Percentiles rank a stretch among this genome's conserved stretches.
Conservation (phyloP, 805 yeast species). For the Wickerhamiella allomyrinae region DNA sequence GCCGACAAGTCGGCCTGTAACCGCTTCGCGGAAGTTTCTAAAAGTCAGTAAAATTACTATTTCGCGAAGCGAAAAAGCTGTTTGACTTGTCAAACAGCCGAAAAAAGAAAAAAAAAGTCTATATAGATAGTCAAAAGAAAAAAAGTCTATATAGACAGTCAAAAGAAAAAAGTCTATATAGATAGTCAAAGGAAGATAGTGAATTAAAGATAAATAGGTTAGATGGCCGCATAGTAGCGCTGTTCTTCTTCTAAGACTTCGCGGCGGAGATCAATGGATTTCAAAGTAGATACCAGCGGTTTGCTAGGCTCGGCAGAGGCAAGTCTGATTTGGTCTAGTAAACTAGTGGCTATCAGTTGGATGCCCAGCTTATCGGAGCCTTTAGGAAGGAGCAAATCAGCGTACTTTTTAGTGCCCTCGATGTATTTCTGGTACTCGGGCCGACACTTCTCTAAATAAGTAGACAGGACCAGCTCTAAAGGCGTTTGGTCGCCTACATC, state of each 20-base stretch:
- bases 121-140: too few relatives aligned
- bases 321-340: constrained; percentile 23
- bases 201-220: neutral
- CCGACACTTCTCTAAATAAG: constrained; percentile 43
- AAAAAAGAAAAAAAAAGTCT: too few relatives aligned
- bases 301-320: neutral
- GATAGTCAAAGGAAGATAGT: neutral
- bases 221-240: neutral
- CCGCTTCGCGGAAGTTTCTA: too few relatives aligned
- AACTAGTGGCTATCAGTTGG: constrained; percentile 48
- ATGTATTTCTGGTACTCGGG: constrained; percentile 56
- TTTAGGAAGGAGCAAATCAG: constrained; percentile 61
- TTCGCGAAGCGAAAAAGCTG: too few relatives aligned
- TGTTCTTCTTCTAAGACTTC: constrained; percentile 2
- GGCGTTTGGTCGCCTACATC: constrained; percentile 19
- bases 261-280: neutral
- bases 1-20: too few relatives aligned
- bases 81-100: too few relatives aligned
- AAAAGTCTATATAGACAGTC: too few relatives aligned
- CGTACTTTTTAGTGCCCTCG: constrained; percentile 44
- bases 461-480: constrained; percentile 24
- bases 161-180: too few relatives aligned
- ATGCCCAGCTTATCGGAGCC: constrained; percentile 52
- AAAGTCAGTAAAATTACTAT: too few relatives aligned
- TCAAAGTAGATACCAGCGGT: neutral